These are phyloP conservation scores for Selaginella tamariscina DNA, from an alignment of 75 land plant genomes.

Conservation along the genomic window DNA sequence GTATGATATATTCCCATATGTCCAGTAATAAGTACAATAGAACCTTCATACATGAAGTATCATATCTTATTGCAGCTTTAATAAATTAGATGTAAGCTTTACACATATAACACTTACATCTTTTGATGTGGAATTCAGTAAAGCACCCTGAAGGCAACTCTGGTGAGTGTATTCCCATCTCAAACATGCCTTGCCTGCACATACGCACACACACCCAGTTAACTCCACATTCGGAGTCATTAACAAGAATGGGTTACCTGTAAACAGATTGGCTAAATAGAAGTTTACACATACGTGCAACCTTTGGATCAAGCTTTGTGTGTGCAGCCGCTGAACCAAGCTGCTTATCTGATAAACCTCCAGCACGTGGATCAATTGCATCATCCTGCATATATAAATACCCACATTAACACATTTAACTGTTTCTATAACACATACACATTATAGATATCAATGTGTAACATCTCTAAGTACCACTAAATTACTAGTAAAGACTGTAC, in stretches of 20 bases:
- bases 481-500: neutral
- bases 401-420: neutral
- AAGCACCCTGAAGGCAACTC: constrained; percentile 55
- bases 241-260: too few relatives aligned
- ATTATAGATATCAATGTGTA: neutral
- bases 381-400: constrained; percentile 30
- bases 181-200: constrained; percentile 48
- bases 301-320: constrained; percentile 43
- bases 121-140: constrained; percentile 35
- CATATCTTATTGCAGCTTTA: too few relatives aligned
- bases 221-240: too few relatives aligned
- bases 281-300: constrained; percentile 44
- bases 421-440: neutral
- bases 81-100: too few relatives aligned
- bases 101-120: constrained; percentile 35
- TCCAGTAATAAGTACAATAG: too few relatives aligned
- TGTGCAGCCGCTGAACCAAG: constrained; percentile 52
- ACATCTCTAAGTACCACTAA: neutral
- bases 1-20: too few relatives aligned
- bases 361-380: constrained; percentile 52
- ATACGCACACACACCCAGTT: neutral
- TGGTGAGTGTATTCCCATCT: constrained; percentile 46
- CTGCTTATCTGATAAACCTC: constrained; percentile 48
- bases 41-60: too few relatives aligned
- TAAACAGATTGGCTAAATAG: constrained; percentile 57